Percentiles rank a stretch among this genome's conserved stretches.
These are phyloP conservation scores for Cladosporium sp. DNA, from an alignment of 2,329 filamentous ascomycete genomes.

Conservation along the genomic window DNA sequence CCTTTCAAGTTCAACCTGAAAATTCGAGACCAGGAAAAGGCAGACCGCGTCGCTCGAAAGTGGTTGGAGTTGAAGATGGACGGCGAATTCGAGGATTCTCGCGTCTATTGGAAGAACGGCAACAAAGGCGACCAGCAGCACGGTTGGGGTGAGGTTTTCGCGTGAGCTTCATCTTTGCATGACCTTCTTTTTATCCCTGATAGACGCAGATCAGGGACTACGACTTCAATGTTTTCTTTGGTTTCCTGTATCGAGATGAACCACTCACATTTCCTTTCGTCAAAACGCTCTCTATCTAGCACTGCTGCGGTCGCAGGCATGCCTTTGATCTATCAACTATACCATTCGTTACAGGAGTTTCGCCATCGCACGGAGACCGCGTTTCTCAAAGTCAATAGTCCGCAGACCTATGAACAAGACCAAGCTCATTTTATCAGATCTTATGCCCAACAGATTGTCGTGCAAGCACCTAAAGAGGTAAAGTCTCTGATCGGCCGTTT, in stretches of 20 bases:
- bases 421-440: not conserved
- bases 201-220: not conserved
- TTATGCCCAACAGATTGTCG: not conserved
- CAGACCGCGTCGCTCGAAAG: conserved; percentile 36
- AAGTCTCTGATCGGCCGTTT: not conserved
- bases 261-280: not conserved
- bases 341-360: not conserved
- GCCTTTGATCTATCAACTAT: not conserved
- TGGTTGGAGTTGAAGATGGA: conserved; percentile 42
- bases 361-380: not conserved
- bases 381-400: not conserved
- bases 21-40: conserved; percentile 39
- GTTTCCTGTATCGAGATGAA: not conserved
- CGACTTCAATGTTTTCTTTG: not conserved
- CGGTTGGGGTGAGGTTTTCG: conserved; percentile 28
- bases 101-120: conserved; percentile 42
- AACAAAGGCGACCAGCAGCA: conserved; percentile 31
- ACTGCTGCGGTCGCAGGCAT: not conserved
- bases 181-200: not conserved
- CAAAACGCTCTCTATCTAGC: not conserved
- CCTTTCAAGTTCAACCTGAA: conserved; percentile 48
- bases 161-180: not conserved
- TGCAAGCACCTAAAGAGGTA: not conserved
- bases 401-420: not conserved
- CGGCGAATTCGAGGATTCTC: conserved; percentile 42